Conservation (phyloP, 345 rosid genomes). For the Capsella bursapastoris region DNA sequence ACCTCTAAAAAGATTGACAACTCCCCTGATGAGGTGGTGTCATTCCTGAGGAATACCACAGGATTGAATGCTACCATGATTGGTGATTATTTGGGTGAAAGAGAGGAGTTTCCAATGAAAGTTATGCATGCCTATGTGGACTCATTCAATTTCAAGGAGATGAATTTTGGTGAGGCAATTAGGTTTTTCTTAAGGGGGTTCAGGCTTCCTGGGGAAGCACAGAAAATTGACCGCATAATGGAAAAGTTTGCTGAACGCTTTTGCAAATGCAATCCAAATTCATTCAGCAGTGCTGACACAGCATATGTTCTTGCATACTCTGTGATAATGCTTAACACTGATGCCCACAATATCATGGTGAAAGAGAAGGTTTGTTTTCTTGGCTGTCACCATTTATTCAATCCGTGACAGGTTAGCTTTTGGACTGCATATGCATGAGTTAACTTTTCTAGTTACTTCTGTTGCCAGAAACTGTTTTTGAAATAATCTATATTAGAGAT, state of each 20-base stretch:
- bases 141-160: slow-evolving; percentile 81
- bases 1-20: slow-evolving; percentile 72
- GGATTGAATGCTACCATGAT: slow-evolving; percentile 84
- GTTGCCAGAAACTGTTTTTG: slow-evolving; percentile 7
- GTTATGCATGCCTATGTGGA: slow-evolving; percentile 99
- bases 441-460: slow-evolving; percentile 10
- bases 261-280: slow-evolving; percentile 88
- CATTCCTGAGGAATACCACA: slow-evolving; percentile 72
- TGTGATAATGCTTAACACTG: slow-evolving; percentile 96
- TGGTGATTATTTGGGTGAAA: slow-evolving; percentile 97
- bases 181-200: slow-evolving; percentile 93
- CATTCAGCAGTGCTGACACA: slow-evolving; percentile 95
- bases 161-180: slow-evolving; percentile 86
- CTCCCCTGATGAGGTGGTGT: slow-evolving; percentile 84
- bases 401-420: slow-evolving; percentile 9
- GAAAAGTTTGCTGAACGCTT: slow-evolving; percentile 98
- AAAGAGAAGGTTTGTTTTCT: slow-evolving; percentile 83
- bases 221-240: slow-evolving; percentile 97
- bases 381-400: slow-evolving; percentile 30
- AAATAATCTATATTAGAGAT: slow-evolving; percentile 28
- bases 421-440: slow-evolving; percentile 35
- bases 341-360: slow-evolving; percentile 95
- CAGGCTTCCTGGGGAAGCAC: slow-evolving; percentile 97
- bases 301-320: slow-evolving; percentile 97
- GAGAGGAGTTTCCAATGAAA: slow-evolving; percentile 85